Evolutionary conservation across 257 asterid species (phyloP).

Genomic region (Solanum piurae): DNA sequence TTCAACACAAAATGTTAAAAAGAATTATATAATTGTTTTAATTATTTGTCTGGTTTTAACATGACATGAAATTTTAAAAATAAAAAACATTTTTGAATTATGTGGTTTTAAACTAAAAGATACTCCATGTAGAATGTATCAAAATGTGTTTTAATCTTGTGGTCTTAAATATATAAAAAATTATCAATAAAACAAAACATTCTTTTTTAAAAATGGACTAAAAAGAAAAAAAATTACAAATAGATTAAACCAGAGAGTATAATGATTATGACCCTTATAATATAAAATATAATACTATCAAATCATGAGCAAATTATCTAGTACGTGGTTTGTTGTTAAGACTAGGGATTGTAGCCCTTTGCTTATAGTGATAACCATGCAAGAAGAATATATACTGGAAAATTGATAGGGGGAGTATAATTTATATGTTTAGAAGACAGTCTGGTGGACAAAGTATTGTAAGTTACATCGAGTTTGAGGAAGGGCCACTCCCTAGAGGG

Average conservation of each 20-base stretch:
- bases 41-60: too few relatives aligned
- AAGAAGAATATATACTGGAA: not conserved
- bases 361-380: not conserved
- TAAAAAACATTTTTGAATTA: too few relatives aligned
- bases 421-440: not conserved
- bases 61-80: fast-evolving
- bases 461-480: not conserved
- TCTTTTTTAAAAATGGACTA: too few relatives aligned
- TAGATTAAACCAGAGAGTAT: not conserved
- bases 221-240: not conserved
- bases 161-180: too few relatives aligned
- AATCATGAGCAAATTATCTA: not conserved
- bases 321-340: not conserved
- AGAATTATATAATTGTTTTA: not conserved
- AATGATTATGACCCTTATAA: not conserved
- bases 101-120: not conserved
- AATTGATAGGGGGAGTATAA: not conserved
- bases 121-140: not conserved
- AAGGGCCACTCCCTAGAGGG: not conserved
- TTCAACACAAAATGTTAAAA: not conserved
- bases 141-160: too few relatives aligned
- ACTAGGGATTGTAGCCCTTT: not conserved
- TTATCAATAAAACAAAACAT: too few relatives aligned
- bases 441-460: fast-evolving
- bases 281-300: not conserved